A percentile compares a stretch with the other conserved stretches of the same genome.
Evolutionary conservation across 225 moss, liverwort and hornwort genomes (phyloP).

Genomic region (Pleurozium schreberi): DNA sequence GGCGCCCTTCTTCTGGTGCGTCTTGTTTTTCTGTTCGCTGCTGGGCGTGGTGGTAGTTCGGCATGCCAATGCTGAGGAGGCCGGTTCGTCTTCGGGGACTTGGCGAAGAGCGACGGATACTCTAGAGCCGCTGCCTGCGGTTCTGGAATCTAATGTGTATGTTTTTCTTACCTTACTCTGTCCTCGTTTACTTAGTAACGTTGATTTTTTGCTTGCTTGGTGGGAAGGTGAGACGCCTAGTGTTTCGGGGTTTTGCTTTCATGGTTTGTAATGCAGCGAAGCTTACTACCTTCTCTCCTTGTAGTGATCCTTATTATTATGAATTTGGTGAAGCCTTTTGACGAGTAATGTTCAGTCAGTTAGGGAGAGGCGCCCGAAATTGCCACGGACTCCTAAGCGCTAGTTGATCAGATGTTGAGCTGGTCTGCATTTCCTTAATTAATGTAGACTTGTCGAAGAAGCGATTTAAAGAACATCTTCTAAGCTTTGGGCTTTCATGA

Average conservation of each 20-base stretch:
- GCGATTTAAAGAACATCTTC: not conserved
- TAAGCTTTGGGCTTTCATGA: not conserved
- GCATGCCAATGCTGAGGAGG: slow-evolving; percentile 3
- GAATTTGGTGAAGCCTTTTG: not conserved
- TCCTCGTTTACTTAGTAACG: not conserved
- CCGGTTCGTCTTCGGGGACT: not conserved
- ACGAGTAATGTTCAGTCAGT: not conserved
- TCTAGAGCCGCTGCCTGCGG: slow-evolving; percentile 9
- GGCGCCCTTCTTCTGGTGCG: slow-evolving; percentile 18
- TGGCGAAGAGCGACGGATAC: slow-evolving; percentile 13
- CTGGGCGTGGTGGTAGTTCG: slow-evolving; percentile 11
- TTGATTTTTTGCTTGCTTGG: not conserved
- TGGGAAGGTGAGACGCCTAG: not conserved
- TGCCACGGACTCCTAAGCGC: too few relatives aligned
- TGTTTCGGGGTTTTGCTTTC: not conserved
- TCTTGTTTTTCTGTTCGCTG: slow-evolving; percentile 12
- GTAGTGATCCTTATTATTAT: not conserved
- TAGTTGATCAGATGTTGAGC: not conserved
- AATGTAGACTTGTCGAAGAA: not conserved
- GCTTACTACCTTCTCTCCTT: not conserved
- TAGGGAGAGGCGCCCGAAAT: too few relatives aligned
- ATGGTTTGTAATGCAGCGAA: not conserved
- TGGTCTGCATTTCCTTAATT: not conserved
- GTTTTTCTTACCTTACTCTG: not conserved
- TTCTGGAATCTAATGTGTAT: slow-evolving; percentile 17